Evolutionary conservation across 2,329 filamentous ascomycete species (phyloP), one percentile per base, ranked within the genome.

Genomic region (Elsinoe ampelina): DNA sequence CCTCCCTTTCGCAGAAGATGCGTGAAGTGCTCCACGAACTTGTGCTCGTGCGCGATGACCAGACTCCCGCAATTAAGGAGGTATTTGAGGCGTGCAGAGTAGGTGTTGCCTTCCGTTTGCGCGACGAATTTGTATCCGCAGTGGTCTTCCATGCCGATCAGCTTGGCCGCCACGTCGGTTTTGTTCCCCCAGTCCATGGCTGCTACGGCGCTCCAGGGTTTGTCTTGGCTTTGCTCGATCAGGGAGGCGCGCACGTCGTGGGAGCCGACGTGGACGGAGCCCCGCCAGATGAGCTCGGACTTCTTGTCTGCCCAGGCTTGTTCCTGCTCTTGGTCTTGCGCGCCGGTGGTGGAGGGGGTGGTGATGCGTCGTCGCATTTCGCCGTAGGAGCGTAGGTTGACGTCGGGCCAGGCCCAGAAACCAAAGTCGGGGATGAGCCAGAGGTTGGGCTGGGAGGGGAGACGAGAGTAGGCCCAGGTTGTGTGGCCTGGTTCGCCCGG

Each of bases 351-450:
- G 34, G 22, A 30, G 12, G 13, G 11, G 1, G 66, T 63, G 0
- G 64, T 65, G 34, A 73, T 73, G 12, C 68, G 70, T 5, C 63
- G 63, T 3, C 71, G 68, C 30, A 75, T 68, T 57, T 75, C 72
- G n/a, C 68, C 66, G 63, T 76, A 75, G 4, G 72, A 65, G 1
- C 74, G 72, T 19, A 73, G 71, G 58, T 71, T 69, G 15, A 74
- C 72, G 58, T 77, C 75, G 2, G 76, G 76, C 76, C 75, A 79
- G 7, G 73, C 70, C 74, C 75, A 80, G 66, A 76, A 78, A 34
- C 75, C 77, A 61, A 79, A 80, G 61, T 80, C 77, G 0, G 77
- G 77, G 65, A 79, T 78, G 17, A 79, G 65, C 77, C 77, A 79
- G 36, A 66, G 60, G 35, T 65, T 62, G 36, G 65, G 62, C 59